These are phyloP conservation scores for Colletotrichum limetticola DNA, from an alignment of 2,329 filamentous ascomycete species.

Conservation along the genomic window DNA sequence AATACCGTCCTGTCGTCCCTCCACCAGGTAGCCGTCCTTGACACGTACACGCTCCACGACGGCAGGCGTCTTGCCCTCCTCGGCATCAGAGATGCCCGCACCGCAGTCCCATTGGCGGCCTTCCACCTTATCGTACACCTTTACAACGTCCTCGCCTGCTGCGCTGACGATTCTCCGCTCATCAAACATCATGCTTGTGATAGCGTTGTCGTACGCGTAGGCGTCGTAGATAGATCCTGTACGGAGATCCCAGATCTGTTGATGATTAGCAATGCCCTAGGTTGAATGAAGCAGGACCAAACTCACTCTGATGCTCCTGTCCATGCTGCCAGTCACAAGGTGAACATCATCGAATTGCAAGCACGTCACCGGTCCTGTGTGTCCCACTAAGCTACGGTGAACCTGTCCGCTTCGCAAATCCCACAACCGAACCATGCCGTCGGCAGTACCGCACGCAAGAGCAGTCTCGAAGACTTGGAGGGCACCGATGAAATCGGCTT, in stretches of 20 bases:
- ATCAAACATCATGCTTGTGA: constrained; percentile 99
- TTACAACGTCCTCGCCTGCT: constrained; percentile 91
- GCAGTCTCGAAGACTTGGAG: constrained; percentile 97
- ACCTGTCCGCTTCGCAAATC: constrained; percentile 96
- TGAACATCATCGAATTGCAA: constrained; percentile 97
- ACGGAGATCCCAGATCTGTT: constrained; percentile 97
- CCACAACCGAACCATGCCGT: constrained; percentile 97
- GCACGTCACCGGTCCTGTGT: constrained; percentile 93
- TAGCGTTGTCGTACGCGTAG: constrained; percentile 91
- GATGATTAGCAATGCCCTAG: background rate
- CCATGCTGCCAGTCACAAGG: constrained; percentile 90
- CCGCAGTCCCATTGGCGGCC: constrained; percentile 97
- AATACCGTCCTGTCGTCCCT: constrained; percentile 87
- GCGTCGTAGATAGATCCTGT: constrained; percentile 96
- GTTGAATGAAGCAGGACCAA: background rate
- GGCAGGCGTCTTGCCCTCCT: constrained; percentile 71
- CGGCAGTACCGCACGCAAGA: constrained; percentile 93
- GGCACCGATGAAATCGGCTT: constrained; percentile 93
- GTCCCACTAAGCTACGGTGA: constrained; percentile 93
- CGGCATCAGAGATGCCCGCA: constrained; percentile 77
- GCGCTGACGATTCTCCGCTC: constrained; percentile 87
- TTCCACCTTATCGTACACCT: constrained; percentile 98
- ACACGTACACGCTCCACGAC: constrained; percentile 88
- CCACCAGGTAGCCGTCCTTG: constrained; percentile 92
- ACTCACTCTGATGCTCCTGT: constrained; percentile 93